Percentiles rank a stretch among this genome's conserved stretches.
Evolutionary conservation across 768 basidiomycete species (phyloP).

Genomic region (Tricholoma sp.): DNA sequence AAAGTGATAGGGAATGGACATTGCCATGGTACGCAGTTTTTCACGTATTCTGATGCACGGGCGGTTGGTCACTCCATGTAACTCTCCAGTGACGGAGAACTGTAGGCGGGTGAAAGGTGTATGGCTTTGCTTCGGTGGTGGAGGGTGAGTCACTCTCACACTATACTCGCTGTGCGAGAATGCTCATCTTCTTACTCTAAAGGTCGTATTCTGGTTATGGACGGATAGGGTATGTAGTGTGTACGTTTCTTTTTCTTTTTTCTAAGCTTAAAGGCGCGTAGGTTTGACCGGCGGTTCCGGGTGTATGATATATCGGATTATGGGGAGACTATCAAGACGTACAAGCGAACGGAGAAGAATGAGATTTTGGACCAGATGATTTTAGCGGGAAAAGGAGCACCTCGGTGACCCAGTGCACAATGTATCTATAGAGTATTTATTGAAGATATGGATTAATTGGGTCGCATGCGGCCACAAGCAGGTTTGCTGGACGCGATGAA

Average conservation of each 20-base stretch:
- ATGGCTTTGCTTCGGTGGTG: conserved; percentile 90
- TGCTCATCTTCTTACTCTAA: background rate
- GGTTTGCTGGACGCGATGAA: background rate
- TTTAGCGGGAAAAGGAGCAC: conserved; percentile 50
- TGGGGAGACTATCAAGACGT: conserved; percentile 87
- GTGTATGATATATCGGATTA: conserved; percentile 84
- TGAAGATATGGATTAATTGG: background rate
- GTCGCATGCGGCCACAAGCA: too few relatives aligned
- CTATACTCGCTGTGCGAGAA: background rate
- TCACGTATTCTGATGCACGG: background rate
- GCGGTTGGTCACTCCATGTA: background rate
- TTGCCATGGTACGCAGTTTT: conserved; percentile 54
- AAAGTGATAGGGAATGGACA: conserved; percentile 92
- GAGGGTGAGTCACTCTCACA: conserved; percentile 46
- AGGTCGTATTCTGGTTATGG: conserved; percentile 84
- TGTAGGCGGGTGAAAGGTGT: conserved; percentile 81
- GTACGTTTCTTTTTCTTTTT: background rate
- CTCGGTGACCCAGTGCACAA: conserved; percentile 15
- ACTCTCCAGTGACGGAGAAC: conserved; percentile 71
- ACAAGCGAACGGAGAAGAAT: conserved; percentile 75
- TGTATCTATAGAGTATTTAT: conserved; percentile 3
- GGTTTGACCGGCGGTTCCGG: conserved; percentile 89
- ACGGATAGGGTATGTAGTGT: conserved; percentile 55
- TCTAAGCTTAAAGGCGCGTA: conserved; percentile 22
- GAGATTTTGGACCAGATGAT: conserved; percentile 61